Conservation (phyloP, 139 green algal genomes). For the Auxenochlorella pyrenoidosa region DNA sequence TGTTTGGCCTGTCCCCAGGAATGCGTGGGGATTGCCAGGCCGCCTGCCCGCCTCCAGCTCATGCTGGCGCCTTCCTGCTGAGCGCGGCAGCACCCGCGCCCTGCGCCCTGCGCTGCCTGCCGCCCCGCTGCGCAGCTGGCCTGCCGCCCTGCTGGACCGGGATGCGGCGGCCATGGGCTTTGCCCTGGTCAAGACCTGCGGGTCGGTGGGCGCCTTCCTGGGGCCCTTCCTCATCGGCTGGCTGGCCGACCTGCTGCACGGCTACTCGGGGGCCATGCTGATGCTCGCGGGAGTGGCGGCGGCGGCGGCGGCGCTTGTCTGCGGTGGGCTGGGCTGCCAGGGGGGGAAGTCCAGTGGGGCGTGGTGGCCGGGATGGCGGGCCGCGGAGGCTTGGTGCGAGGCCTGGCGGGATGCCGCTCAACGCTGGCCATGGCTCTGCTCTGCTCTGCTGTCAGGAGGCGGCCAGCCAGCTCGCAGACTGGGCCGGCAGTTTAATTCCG, state of each 20-base stretch:
- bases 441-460: no score
- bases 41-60: no score
- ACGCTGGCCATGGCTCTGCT: no score
- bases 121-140: conserved; percentile 26
- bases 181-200: conserved; percentile 45
- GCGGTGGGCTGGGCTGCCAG: not conserved
- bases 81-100: no score
- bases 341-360: no score
- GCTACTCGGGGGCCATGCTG: conserved; percentile 24
- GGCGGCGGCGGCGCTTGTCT: not conserved
- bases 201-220: conserved; percentile 23
- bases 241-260: conserved; percentile 13
- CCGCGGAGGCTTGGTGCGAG: no score
- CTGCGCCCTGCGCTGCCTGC: not conserved
- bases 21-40: no score
- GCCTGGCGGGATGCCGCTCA: no score
- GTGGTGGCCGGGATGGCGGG: no score
- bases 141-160: conserved; percentile 27
- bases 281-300: conserved; percentile 24
- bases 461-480: no score
- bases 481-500: no score
- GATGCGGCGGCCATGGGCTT: conserved; percentile 32
- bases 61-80: not conserved
- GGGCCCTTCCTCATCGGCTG: conserved; percentile 23
- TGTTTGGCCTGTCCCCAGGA: no score